Percentiles rank a stretch among this genome's conserved stretches.
These are phyloP conservation scores for Gilbertella persicaria DNA, from an alignment of 371 early-diverging fungal species.

Conservation along the genomic window DNA sequence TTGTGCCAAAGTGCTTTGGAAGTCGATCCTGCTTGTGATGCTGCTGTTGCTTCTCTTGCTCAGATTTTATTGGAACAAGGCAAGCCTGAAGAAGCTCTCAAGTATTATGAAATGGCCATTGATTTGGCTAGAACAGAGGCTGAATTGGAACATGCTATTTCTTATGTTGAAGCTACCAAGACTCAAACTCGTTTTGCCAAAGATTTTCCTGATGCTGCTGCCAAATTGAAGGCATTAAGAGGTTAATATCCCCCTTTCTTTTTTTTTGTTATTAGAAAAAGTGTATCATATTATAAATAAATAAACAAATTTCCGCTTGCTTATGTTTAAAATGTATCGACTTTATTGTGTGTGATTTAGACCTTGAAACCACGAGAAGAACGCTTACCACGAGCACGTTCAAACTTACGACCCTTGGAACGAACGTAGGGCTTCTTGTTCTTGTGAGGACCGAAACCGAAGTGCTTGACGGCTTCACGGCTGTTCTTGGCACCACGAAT, in stretches of 20 bases:
- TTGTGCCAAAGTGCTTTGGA: slow-evolving; percentile 83
- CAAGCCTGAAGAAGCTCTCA: slow-evolving; percentile 79
- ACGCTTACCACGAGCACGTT: slow-evolving; percentile 98
- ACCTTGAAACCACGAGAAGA: slow-evolving; percentile 93
- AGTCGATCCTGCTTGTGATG: slow-evolving; percentile 92
- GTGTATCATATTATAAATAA: not conserved
- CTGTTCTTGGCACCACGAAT: slow-evolving; percentile 85
- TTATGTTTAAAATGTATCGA: slow-evolving; percentile 1
- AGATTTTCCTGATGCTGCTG: slow-evolving; percentile 44
- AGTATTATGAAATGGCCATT: slow-evolving; percentile 79
- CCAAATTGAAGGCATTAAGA: slow-evolving; percentile 30
- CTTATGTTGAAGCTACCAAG: slow-evolving; percentile 65
- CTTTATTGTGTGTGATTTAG: slow-evolving; percentile 42
- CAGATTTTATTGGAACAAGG: slow-evolving; percentile 87
- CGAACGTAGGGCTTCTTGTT: slow-evolving; percentile 89
- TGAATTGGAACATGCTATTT: slow-evolving; percentile 84
- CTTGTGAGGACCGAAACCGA: slow-evolving; percentile 69
- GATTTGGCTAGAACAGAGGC: slow-evolving; percentile 85
- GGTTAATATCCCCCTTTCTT: slow-evolving; percentile 4
- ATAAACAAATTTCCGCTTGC: not conserved
- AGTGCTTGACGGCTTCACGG: slow-evolving; percentile 95
- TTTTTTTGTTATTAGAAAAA: not conserved
- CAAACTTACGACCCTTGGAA: slow-evolving; percentile 99
- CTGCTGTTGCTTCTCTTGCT: slow-evolving; percentile 89
- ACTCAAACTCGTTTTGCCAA: slow-evolving; percentile 41